A percentile compares a stretch with the other conserved stretches of the same genome.
Evolutionary conservation across 208 protist genomes (phyloP).

Genomic region (Wallacemonas sp.): DNA sequence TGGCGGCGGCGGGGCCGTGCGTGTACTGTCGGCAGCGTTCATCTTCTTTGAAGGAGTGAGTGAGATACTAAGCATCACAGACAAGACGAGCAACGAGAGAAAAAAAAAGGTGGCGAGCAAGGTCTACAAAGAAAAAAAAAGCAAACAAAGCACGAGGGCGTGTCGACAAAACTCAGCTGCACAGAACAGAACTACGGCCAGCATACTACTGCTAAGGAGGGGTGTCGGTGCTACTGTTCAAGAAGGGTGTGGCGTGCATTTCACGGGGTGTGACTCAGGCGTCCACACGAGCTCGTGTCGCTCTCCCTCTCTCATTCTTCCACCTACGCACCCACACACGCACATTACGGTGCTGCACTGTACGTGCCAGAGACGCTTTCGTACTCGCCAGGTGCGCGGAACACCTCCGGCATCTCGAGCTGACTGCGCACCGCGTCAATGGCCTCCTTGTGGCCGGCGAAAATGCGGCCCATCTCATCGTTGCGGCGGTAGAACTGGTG

Average conservation of each 20-base stretch:
- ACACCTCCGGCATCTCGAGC: constrained; percentile 52
- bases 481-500: constrained; percentile 80
- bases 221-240: no score
- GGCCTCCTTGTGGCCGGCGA: constrained; percentile 60
- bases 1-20: no score
- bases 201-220: no score
- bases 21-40: no score
- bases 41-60: no score
- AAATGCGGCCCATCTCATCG: constrained; percentile 69
- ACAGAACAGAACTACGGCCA: neutral
- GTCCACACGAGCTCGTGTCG: no score
- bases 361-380: constrained; percentile 55
- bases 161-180: neutral
- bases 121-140: neutral
- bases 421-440: constrained; percentile 61
- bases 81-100: neutral
- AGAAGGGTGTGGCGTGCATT: no score
- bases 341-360: no score
- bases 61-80: no score
- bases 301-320: no score
- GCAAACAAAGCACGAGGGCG: neutral
- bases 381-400: constrained; percentile 53
- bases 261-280: no score
- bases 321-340: neutral
- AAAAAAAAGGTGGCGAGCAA: constrained; percentile 4